Evolutionary conservation across 345 rosid genomes (phyloP).

Genomic region (Trapa incisa): DNA sequence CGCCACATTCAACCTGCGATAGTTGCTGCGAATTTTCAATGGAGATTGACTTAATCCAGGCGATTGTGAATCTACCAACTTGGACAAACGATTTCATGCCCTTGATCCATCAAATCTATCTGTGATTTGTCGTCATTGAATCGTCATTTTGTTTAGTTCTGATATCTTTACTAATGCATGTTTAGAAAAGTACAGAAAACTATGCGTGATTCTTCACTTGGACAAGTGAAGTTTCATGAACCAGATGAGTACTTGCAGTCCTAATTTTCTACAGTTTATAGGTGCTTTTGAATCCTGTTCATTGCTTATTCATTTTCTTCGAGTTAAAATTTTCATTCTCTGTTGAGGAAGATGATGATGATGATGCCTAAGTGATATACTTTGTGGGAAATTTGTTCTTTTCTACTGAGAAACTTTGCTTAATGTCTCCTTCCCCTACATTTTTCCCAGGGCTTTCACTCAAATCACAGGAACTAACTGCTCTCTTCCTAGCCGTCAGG

Average conservation of each 20-base stretch:
- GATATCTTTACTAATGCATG: too few relatives aligned
- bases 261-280: neutral
- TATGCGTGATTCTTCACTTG: too few relatives aligned
- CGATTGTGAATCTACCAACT: too few relatives aligned
- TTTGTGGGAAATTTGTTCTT: neutral
- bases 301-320: neutral
- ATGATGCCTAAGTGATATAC: neutral
- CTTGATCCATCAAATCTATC: too few relatives aligned
- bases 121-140: too few relatives aligned
- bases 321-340: neutral
- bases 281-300: neutral
- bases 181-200: too few relatives aligned
- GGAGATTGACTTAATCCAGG: too few relatives aligned
- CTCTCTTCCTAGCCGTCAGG: constrained; percentile 2
- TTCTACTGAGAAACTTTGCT: neutral
- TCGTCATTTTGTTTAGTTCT: too few relatives aligned
- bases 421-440: neutral
- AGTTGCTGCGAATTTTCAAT: too few relatives aligned
- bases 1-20: neutral
- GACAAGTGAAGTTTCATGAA: neutral
- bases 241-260: too few relatives aligned
- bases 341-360: neutral
- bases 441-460: neutral
- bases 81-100: too few relatives aligned
- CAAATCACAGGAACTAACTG: constrained; percentile 5